A percentile compares a stretch with the other conserved stretches of the same genome.
These are phyloP conservation scores for Penicillium verrucosum DNA, from an alignment of 2,329 filamentous ascomycete genomes.

Conservation along the genomic window DNA sequence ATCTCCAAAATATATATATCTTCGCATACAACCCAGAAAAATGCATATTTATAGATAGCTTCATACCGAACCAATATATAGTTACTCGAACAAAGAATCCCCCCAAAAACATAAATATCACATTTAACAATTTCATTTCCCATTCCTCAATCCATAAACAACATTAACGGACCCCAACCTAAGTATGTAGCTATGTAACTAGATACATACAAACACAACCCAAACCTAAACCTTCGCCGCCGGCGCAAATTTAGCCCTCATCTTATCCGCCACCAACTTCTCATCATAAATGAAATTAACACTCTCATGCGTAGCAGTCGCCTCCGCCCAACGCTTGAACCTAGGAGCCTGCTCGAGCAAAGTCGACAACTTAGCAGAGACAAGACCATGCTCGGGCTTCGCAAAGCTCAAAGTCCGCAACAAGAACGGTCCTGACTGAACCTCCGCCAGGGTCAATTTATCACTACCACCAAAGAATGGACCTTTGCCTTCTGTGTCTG, in stretches of 20 bases:
- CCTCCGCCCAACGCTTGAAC: slow-evolving; percentile 65
- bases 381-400: slow-evolving; percentile 50
- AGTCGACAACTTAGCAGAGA: slow-evolving; percentile 50
- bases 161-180: background rate
- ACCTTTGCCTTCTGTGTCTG: slow-evolving; percentile 41
- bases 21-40: background rate
- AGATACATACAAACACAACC: background rate
- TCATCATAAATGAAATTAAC: slow-evolving; percentile 64
- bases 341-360: slow-evolving; percentile 57
- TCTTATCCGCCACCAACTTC: slow-evolving; percentile 43
- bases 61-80: background rate
- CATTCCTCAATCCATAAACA: background rate
- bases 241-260: slow-evolving; percentile 43
- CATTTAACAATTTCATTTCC: background rate
- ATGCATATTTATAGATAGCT: background rate
- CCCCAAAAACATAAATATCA: too few relatives aligned
- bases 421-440: slow-evolving; percentile 64
- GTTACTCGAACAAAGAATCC: too few relatives aligned
- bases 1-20: background rate
- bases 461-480: slow-evolving; percentile 65
- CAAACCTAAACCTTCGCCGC: slow-evolving; percentile 21
- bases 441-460: slow-evolving; percentile 70
- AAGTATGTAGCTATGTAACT: background rate
- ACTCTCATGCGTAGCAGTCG: slow-evolving; percentile 60
- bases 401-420: slow-evolving; percentile 56